Conservation (phyloP, 139 green algal species). For the Yamagishiella unicocca region DNA sequence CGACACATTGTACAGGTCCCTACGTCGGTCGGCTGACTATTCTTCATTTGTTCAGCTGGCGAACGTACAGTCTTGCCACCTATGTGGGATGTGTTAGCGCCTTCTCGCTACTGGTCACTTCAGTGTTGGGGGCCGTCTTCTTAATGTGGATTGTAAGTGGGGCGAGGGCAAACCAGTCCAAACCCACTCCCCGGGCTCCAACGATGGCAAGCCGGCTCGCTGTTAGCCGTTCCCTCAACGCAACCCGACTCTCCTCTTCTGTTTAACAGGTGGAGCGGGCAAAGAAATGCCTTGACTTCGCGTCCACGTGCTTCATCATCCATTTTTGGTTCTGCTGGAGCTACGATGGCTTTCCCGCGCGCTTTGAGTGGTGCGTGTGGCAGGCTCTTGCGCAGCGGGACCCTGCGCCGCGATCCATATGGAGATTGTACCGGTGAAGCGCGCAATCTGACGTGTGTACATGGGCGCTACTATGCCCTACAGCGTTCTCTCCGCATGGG, state of each 20-base stretch:
- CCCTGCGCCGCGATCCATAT: no score
- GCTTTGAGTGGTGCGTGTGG: slow-evolving; percentile 79
- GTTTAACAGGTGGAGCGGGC: slow-evolving; percentile 84
- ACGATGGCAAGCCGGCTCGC: no score
- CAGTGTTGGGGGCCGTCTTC: slow-evolving; percentile 62
- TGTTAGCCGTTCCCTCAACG: neutral
- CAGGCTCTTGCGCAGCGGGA: no score
- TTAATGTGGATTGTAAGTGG: slow-evolving; percentile 74
- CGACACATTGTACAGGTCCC: slow-evolving; percentile 56
- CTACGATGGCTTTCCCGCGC: slow-evolving; percentile 76
- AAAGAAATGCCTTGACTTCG: slow-evolving; percentile 98
- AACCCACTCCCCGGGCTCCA: neutral
- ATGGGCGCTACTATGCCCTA: no score
- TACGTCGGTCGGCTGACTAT: slow-evolving; percentile 67
- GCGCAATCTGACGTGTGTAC: no score
- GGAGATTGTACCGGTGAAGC: no score
- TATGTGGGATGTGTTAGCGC: slow-evolving; percentile 74
- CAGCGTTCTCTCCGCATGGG: no score
- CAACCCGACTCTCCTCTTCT: neutral
- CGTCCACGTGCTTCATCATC: slow-evolving; percentile 85
- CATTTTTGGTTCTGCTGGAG: slow-evolving; percentile 76
- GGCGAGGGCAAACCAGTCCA: neutral
- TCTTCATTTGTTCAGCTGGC: slow-evolving; percentile 77
- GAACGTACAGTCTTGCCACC: slow-evolving; percentile 57
- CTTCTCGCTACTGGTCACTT: slow-evolving; percentile 67